phyloP scores from a whole-genome alignment of 2,329 filamentous ascomycete genomes.

The Sclerotinia glacialis region DNA sequence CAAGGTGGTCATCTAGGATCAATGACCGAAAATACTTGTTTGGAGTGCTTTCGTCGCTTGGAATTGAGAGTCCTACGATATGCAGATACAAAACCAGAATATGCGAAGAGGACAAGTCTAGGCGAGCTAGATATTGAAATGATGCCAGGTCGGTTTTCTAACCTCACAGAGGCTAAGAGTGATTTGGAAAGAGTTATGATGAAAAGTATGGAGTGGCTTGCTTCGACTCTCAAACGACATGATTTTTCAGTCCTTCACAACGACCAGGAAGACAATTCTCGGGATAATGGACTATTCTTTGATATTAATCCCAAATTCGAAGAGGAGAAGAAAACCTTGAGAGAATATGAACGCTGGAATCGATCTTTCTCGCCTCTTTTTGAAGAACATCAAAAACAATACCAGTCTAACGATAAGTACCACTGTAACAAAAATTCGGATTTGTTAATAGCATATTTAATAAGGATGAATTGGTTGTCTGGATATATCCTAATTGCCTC shows the following conservation, averaged over 20 bases:
- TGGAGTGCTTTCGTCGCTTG: neutral
- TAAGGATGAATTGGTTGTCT: constrained; percentile 15
- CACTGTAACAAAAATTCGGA: constrained; percentile 6
- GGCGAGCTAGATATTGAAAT: constrained; percentile 28
- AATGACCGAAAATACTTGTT: constrained; percentile 3
- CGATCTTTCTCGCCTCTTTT: constrained; percentile 29
- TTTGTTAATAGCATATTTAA: constrained; percentile 9
- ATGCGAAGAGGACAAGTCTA: constrained; percentile 3
- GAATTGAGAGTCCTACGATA: constrained; percentile 4
- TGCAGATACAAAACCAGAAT: neutral
- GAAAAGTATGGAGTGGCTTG: constrained; percentile 33
- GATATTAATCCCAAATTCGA: constrained; percentile 31
- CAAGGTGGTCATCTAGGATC: constrained; percentile 10
- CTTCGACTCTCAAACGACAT: constrained; percentile 31
- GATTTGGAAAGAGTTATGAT: constrained; percentile 30
- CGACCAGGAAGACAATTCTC: constrained; percentile 11
- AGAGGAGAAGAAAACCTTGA: constrained; percentile 27
- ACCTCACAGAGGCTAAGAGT: constrained; percentile 25
- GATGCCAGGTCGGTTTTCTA: constrained; percentile 28
- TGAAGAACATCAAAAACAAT: constrained; percentile 3
- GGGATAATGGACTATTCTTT: constrained; percentile 25
- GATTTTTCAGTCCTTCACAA: constrained; percentile 25
- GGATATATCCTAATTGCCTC: constrained; percentile 17
- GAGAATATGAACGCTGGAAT: constrained; percentile 33
- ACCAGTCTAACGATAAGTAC: constrained; percentile 24